Percentiles rank a stretch among this genome's conserved stretches.
phyloP scores from a whole-genome alignment of 2,329 filamentous ascomycete species.

The Nothophaeocryptopus gaeumannii region DNA sequence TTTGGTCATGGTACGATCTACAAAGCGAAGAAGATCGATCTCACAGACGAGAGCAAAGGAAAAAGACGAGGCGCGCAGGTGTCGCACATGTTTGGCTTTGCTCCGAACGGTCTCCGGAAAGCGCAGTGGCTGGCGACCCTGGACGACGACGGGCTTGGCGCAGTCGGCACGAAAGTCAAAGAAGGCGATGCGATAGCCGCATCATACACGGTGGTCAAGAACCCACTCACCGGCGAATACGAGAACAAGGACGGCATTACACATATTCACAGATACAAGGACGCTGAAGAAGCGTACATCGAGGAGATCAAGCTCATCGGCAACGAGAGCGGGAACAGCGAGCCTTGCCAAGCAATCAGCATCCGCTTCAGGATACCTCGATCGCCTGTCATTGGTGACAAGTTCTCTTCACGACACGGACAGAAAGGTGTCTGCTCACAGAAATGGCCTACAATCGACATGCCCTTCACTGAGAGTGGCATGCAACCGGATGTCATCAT shows the following conservation, averaged over 20 bases:
- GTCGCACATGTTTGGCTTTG: constrained; percentile 85
- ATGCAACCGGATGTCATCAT: constrained; percentile 98
- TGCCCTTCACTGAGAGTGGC: constrained; percentile 95
- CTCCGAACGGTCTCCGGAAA: constrained; percentile 70
- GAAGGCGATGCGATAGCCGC: constrained; percentile 84
- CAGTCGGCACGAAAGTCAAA: constrained; percentile 71
- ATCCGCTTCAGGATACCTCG: constrained; percentile 91
- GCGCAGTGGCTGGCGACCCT: constrained; percentile 68
- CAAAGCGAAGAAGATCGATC: constrained; percentile 89
- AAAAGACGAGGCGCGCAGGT: constrained; percentile 55
- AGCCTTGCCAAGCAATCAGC: constrained; percentile 78
- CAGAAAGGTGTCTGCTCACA: constrained; percentile 97
- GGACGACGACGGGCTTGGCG: constrained; percentile 83
- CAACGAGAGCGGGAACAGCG: constrained; percentile 75
- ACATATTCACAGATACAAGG: constrained; percentile 91
- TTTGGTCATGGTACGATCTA: constrained; percentile 96
- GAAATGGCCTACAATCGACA: constrained; percentile 89
- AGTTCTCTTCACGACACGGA: constrained; percentile 97
- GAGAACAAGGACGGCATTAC: constrained; percentile 83
- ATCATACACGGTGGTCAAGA: constrained; percentile 81
- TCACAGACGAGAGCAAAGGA: constrained; percentile 72
- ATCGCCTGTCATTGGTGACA: constrained; percentile 91
- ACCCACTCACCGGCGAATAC: constrained; percentile 68
- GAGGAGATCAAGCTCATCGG: constrained; percentile 92
- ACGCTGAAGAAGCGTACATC: constrained; percentile 79